Base-by-base conservation (phyloP, 805 yeast genomes). In the Grigorovia yakushimaensis region DNA sequence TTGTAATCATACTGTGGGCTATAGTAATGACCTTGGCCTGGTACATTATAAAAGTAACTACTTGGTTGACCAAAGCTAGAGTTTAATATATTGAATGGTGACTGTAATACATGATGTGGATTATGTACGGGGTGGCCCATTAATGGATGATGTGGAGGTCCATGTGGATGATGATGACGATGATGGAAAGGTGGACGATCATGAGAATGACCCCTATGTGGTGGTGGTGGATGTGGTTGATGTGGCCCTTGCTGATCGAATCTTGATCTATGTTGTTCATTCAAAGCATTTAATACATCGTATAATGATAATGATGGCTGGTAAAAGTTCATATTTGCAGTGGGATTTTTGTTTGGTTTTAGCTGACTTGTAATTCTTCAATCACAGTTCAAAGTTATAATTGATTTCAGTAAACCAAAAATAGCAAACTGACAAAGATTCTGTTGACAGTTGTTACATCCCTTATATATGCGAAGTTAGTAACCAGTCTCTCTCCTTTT, bases 301-400 rank as follows among this genome's bases (percentile, higher is more conserved):
- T 59, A 61, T 18, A 61, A 45, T 0, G 66, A 62, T 46, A 61
- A 30, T 17, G 62, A 55, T 41, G 64, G 64, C 49, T 61, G 62
- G 42, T 61, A 58, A 41, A 58, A 62, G 41, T 62, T 62, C 66
- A 62, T 62, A 17, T 33, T 33, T n/a, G n/a, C n/a, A n/a, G n/a
- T n/a, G n/a, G n/a, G n/a, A n/a, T 30, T 33, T 33, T 33, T 3
- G 18, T 33, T 27, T 27, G 13, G 33, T 27, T 10, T 15, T 27
- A 27, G 9, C 10, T 27, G 33, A n/a, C n/a, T n/a, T n/a, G n/a
- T n/a, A n/a, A n/a, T n/a, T n/a, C n/a, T n/a, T n/a, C n/a, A n/a
- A n/a, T n/a, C n/a, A n/a, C n/a, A n/a, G n/a, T n/a, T n/a, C n/a
- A n/a, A n/a, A n/a, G n/a, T n/a, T n/a, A n/a, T n/a, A n/a, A n/a